These are phyloP conservation scores for Salvia sclarea DNA, from an alignment of 305 asterid genomes.

Conservation along the genomic window DNA sequence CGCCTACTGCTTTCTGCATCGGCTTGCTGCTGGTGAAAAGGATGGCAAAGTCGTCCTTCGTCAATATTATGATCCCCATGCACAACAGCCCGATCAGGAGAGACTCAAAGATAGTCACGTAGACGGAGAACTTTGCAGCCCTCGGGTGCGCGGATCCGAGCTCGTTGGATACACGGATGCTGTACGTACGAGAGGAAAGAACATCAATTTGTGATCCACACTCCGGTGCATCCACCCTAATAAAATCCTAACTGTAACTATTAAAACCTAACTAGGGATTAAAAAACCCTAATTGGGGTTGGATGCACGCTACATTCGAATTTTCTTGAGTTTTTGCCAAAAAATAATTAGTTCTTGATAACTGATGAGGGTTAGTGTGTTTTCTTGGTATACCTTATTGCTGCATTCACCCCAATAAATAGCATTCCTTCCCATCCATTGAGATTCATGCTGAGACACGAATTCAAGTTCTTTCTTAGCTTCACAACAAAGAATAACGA, in stretches of 20 bases:
- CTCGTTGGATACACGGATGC: slow-evolving; percentile 89
- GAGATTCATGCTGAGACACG: slow-evolving; percentile 76
- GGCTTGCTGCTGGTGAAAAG: slow-evolving; percentile 63
- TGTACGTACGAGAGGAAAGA: slow-evolving; percentile 25
- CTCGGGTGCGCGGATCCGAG: slow-evolving; percentile 87
- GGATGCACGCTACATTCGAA: too few relatives aligned
- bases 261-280: too few relatives aligned
- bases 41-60: slow-evolving; percentile 65
- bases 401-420: slow-evolving; percentile 91
- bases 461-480: neutral
- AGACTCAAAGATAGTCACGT: slow-evolving; percentile 64
- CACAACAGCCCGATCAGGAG: slow-evolving; percentile 63
- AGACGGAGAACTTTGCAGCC: slow-evolving; percentile 82
- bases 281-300: too few relatives aligned
- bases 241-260: too few relatives aligned
- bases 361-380: neutral
- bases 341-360: neutral
- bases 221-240: neutral
- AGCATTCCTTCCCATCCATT: slow-evolving; percentile 99
- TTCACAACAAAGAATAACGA: neutral
- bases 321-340: too few relatives aligned
- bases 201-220: neutral
- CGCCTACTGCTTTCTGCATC: slow-evolving; percentile 82
- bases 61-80: slow-evolving; percentile 61
- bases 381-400: slow-evolving; percentile 58